Percentiles rank a stretch among this genome's conserved stretches.
phyloP scores from a whole-genome alignment of 1,284 basidiomycete genomes.

The Ceratobasidium theobromae region DNA sequence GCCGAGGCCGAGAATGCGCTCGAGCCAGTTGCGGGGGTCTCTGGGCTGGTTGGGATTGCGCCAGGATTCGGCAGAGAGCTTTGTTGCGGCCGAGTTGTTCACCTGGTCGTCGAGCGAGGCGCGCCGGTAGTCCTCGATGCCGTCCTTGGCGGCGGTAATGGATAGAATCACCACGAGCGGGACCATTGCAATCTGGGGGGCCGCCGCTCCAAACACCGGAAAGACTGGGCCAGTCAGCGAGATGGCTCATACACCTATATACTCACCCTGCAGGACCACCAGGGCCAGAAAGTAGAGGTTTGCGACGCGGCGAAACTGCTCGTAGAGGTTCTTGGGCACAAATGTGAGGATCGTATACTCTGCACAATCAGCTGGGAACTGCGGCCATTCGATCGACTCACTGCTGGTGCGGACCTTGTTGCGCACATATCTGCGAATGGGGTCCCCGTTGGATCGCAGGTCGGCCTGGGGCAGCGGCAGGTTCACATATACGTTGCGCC shows the following conservation, averaged over 20 bases:
- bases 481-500: constrained; percentile 81
- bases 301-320: constrained; percentile 88
- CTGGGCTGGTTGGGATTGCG: constrained; percentile 84
- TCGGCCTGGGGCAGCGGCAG: constrained; percentile 63
- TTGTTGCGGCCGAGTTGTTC: constrained; percentile 85
- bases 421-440: constrained; percentile 72
- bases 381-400: constrained; percentile 48
- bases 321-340: constrained; percentile 89
- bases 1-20: constrained; percentile 69
- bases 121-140: constrained; percentile 90
- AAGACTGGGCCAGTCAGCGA: constrained; percentile 59
- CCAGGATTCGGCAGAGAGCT: constrained; percentile 66
- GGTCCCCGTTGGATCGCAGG: constrained; percentile 73
- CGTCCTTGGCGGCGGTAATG: constrained; percentile 94
- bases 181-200: constrained; percentile 80
- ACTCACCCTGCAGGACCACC: constrained; percentile 76
- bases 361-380: constrained; percentile 40
- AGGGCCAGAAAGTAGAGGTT: constrained; percentile 90
- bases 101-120: constrained; percentile 86
- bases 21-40: constrained; percentile 74
- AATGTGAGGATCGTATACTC: constrained; percentile 93
- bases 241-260: background rate
- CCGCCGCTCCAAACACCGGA: constrained; percentile 85
- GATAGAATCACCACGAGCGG: constrained; percentile 85
- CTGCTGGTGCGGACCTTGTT: constrained; percentile 96